A percentile compares a stretch with the other conserved stretches of the same genome.
Evolutionary conservation across 1,284 basidiomycete genomes (phyloP).

Genomic region (Puccinia hordei): DNA sequence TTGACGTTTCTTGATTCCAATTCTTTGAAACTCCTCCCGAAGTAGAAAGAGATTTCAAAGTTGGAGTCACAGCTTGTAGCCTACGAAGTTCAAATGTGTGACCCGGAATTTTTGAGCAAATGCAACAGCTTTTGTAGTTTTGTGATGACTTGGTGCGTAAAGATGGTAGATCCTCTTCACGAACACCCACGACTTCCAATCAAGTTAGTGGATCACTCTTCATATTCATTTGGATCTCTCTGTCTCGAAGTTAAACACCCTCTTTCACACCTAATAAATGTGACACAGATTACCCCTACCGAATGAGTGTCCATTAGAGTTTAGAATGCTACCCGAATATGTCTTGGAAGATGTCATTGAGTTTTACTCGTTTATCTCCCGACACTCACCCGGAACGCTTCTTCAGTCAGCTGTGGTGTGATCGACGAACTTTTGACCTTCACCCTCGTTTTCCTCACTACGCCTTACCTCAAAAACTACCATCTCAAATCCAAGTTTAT

Average conservation of each 20-base stretch:
- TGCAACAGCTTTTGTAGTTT: slow-evolving; percentile 83
- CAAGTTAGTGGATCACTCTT: slow-evolving; percentile 65
- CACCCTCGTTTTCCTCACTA: slow-evolving; percentile 85
- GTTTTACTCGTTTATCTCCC: slow-evolving; percentile 78
- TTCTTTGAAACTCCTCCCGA: slow-evolving; percentile 19
- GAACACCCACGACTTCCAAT: slow-evolving; percentile 72
- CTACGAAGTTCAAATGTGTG: slow-evolving; percentile 80
- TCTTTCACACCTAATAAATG: neutral
- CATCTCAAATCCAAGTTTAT: slow-evolving; percentile 98
- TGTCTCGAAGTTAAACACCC: neutral
- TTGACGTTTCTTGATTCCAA: neutral
- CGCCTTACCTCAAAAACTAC: slow-evolving; percentile 97
- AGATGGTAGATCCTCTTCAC: slow-evolving; percentile 82
- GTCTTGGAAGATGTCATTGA: slow-evolving; percentile 92
- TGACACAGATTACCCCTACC: slow-evolving; percentile 75
- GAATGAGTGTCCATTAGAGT: slow-evolving; percentile 76
- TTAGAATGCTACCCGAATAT: slow-evolving; percentile 90
- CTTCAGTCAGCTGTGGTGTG: neutral
- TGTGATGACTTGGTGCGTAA: slow-evolving; percentile 90
- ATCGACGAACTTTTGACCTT: slow-evolving; percentile 83
- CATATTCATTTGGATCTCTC: slow-evolving; percentile 1
- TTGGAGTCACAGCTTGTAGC: slow-evolving; percentile 66
- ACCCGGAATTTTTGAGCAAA: slow-evolving; percentile 78
- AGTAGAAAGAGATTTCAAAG: slow-evolving; percentile 53
- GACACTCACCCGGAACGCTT: slow-evolving; percentile 56